phyloP scores from a whole-genome alignment of 164 flowering plant genomes.

The Nymphaea colorata region DNA sequence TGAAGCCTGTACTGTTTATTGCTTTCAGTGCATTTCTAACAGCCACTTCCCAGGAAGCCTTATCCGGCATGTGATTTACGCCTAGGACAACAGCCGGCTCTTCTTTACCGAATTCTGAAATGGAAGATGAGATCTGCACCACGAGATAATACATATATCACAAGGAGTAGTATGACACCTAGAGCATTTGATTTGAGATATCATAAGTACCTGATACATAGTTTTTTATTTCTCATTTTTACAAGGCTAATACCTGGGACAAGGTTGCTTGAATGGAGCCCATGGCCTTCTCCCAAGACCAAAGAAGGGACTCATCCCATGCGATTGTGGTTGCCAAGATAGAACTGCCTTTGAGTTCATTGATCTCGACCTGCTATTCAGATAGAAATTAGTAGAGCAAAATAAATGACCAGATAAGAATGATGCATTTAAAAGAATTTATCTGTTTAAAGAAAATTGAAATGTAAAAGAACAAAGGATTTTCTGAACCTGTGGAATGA shows the following conservation, averaged over 20 bases:
- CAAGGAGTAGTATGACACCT: no score
- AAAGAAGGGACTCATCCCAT: slow-evolving; percentile 62
- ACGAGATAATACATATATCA: not conserved
- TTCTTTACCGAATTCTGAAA: slow-evolving; percentile 25
- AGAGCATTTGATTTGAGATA: no score
- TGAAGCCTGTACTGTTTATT: slow-evolving; percentile 18
- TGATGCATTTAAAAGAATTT: not conserved
- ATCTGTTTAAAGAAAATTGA: slow-evolving; percentile 4
- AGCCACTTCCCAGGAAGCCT: slow-evolving; percentile 48
- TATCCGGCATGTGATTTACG: slow-evolving; percentile 48
- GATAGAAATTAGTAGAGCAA: not conserved
- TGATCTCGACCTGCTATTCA: slow-evolving; percentile 76
- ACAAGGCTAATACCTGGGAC: not conserved
- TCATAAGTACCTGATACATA: no score
- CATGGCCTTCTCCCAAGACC: slow-evolving; percentile 54
- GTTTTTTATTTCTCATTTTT: not conserved
- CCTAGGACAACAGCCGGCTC: slow-evolving; percentile 26
- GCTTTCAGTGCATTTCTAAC: slow-evolving; percentile 59
- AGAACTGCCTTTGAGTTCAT: slow-evolving; percentile 83
- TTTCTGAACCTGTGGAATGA: slow-evolving; percentile 68
- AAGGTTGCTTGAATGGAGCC: slow-evolving; percentile 41
- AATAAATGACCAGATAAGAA: not conserved
- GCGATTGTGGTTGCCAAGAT: slow-evolving; percentile 72
- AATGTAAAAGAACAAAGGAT: not conserved
- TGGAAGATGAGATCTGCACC: slow-evolving; percentile 49